Evolutionary conservation across 2,329 filamentous ascomycete genomes (phyloP), one percentile per base, ranked within the genome.

Genomic region (Sporothrix inflata): DNA sequence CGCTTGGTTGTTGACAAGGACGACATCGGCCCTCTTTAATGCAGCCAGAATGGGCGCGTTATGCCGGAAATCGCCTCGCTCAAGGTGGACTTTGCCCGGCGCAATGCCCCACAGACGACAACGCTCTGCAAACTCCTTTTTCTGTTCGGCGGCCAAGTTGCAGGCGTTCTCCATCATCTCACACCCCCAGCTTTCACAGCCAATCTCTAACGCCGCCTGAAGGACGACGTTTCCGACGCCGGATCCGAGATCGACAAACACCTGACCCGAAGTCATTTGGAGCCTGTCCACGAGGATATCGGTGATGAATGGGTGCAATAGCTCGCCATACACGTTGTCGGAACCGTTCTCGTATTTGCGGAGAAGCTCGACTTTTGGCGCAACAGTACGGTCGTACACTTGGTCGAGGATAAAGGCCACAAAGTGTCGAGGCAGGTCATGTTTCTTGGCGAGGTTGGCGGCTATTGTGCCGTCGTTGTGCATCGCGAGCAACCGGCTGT

Each of bases 1-100:
- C 2, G 94, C 96, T 82, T 98, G 94, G 82, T 99, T 99, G 84
- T 99, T 99, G 77, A 98, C 95, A 34, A 99, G 87, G 21, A 99
- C 89, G n/a, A 98, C 94, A 79, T 99, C 96, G 1, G 96, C 95
- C 71, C 91, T 89, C 80, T 92, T 91, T 67, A 99, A 86, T 8
- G 91, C 90, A 30, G 89, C 86, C 73, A 90, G 86, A 66, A 98
- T 93, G 72, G 86, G 85, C 19, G 87, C 80, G 76, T 92, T 92
- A 75, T 90, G 89, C 11, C 94, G 89, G 78, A 99, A 98, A 79
- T 97, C 93, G 73, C 94, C 96, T 57, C 90, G 85, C 74, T 95
- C 88, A 7, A 99, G 88, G 74, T 90, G 87, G n/a, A 96, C 92
- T 73, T 88, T 85, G 74, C 96, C 96, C 1, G 93, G 88, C 21